Percentiles rank a stretch among this genome's conserved stretches.
Evolutionary conservation across 140 eudicot genomes (phyloP).

Genomic region (Cichorium intybus): DNA sequence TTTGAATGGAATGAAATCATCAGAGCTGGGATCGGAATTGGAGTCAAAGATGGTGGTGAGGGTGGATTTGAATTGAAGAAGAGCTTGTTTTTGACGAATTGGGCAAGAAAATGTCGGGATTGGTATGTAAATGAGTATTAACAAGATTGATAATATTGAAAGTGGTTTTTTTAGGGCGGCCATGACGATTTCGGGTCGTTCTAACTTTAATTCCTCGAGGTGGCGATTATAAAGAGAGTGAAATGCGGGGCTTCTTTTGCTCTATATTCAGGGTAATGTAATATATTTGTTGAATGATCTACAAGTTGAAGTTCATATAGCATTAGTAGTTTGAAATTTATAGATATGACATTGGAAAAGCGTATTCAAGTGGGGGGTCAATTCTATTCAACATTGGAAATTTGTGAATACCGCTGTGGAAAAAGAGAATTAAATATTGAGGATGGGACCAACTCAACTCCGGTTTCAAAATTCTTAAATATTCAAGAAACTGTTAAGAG

Average conservation of each 20-base stretch:
- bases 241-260: background rate
- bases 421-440: constrained; percentile 14
- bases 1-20: background rate
- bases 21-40: constrained; percentile 15
- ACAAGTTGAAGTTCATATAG: background rate
- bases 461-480: background rate
- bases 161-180: background rate
- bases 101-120: constrained; percentile 31
- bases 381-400: constrained; percentile 1
- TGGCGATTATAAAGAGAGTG: constrained; percentile 1
- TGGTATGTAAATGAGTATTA: constrained; percentile 17
- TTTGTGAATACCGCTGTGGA: background rate
- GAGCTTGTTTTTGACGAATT: constrained; percentile 42
- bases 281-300: constrained; percentile 3
- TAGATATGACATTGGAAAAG: background rate
- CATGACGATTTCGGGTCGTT: constrained; percentile 7
- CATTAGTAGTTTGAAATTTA: background rate
- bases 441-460: constrained; percentile 1
- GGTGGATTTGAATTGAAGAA: constrained; percentile 45
- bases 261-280: background rate
- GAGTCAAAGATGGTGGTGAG: constrained; percentile 14
- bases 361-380: background rate
- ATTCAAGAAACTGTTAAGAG: background rate
- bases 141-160: background rate
- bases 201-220: background rate